Percentiles rank a stretch among this genome's conserved stretches.
Evolutionary conservation across 1,284 basidiomycete genomes (phyloP).

Genomic region (Anthracocystis panici-leucophaei): DNA sequence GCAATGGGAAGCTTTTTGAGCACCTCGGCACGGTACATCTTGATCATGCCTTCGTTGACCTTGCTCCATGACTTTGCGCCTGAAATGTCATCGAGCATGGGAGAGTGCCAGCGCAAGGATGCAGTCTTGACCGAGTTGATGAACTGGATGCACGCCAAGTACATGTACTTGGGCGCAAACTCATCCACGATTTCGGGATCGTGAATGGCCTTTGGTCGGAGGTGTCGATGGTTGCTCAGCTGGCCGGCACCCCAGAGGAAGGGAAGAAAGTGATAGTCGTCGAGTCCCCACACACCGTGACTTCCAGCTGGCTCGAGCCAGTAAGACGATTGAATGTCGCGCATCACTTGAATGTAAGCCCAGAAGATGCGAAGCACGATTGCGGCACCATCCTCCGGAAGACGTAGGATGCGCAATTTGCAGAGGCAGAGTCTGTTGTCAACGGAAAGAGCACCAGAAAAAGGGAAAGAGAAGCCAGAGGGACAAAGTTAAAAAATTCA

Average conservation of each 20-base stretch:
- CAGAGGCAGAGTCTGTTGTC: constrained; percentile 77
- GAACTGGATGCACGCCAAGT: constrained; percentile 93
- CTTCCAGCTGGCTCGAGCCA: constrained; percentile 98
- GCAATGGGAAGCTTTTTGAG: constrained; percentile 94
- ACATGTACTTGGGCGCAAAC: constrained; percentile 93
- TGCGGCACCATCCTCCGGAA: constrained; percentile 79
- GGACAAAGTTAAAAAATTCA: background rate
- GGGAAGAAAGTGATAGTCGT: constrained; percentile 97
- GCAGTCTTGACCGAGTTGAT: constrained; percentile 97
- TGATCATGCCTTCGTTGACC: constrained; percentile 96
- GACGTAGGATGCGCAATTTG: constrained; percentile 75
- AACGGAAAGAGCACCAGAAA: background rate
- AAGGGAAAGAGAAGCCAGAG: background rate
- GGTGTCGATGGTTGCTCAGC: constrained; percentile 85
- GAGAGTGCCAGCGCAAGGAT: constrained; percentile 95
- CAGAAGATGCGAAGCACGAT: constrained; percentile 91
- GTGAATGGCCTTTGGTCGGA: constrained; percentile 92
- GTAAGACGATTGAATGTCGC: constrained; percentile 89
- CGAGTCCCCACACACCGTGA: constrained; percentile 97
- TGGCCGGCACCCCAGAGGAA: constrained; percentile 91
- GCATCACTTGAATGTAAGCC: constrained; percentile 78
- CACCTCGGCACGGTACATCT: constrained; percentile 97
- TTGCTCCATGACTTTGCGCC: constrained; percentile 97
- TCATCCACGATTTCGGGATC: constrained; percentile 93
- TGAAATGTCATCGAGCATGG: constrained; percentile 98